Evolutionary conservation across 83 land plant genomes (phyloP).

Genomic region (Isoetes engelmannii): DNA sequence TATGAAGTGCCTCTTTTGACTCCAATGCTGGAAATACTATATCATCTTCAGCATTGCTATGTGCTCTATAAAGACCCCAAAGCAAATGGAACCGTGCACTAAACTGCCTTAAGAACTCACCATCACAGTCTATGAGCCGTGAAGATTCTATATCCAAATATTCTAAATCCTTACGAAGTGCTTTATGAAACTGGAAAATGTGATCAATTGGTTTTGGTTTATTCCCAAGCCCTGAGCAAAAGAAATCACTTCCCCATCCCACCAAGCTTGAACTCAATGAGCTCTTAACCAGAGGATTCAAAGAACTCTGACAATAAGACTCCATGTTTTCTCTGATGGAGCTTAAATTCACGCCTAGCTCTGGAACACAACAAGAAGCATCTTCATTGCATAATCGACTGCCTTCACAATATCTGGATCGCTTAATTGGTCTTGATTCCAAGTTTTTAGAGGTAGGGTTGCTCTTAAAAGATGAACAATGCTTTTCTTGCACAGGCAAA

Average conservation of each 20-base stretch:
- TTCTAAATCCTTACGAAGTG: constrained; percentile 83
- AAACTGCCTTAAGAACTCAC: constrained; percentile 66
- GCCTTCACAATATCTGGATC: constrained; percentile 11
- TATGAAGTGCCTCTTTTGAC: constrained; percentile 64
- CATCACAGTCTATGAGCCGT: constrained; percentile 59
- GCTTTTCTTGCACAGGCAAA: background rate
- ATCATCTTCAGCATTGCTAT: constrained; percentile 85
- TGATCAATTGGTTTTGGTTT: constrained; percentile 75
- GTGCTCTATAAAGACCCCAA: constrained; percentile 73
- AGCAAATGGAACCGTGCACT: constrained; percentile 77
- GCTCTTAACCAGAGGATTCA: constrained; percentile 33
- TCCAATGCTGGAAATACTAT: constrained; percentile 89
- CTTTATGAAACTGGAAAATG: constrained; percentile 93
- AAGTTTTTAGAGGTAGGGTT: constrained; percentile 10
- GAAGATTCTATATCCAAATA: constrained; percentile 82
- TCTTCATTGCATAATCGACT: background rate
- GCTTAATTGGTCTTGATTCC: constrained; percentile 18
- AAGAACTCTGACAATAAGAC: constrained; percentile 24
- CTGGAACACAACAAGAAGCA: constrained; percentile 67
- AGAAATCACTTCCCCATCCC: constrained; percentile 45
- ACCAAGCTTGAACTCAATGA: constrained; percentile 67
- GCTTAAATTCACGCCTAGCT: constrained; percentile 35
- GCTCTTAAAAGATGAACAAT: background rate
- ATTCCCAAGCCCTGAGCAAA: constrained; percentile 28
- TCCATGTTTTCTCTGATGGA: constrained; percentile 42